Evolutionary conservation across 116 monocot genomes (phyloP).

Genomic region (Phalaenopsis hybrid): DNA sequence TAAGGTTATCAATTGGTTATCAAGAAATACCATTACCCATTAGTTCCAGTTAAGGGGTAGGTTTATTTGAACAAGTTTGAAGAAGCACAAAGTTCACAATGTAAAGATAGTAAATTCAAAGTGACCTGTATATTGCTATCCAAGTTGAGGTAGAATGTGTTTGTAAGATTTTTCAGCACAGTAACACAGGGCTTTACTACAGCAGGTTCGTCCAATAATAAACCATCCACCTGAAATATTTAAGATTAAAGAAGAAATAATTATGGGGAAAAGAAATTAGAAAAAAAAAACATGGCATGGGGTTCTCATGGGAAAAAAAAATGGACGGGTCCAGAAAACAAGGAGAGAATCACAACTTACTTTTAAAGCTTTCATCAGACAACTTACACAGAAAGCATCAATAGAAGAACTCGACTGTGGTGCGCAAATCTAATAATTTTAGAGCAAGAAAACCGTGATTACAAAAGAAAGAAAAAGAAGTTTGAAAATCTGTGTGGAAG

Average conservation of each 20-base stretch:
- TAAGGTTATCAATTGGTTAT: too few relatives aligned
- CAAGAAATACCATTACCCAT: too few relatives aligned
- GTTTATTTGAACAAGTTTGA: background rate
- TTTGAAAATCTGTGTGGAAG: background rate
- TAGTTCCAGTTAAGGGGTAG: too few relatives aligned
- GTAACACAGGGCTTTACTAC: slow-evolving; percentile 54
- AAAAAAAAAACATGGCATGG: background rate
- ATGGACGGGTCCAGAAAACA: background rate
- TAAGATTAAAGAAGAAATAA: background rate
- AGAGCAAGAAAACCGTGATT: slow-evolving; percentile 8
- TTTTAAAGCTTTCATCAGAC: slow-evolving; percentile 49
- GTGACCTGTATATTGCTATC: slow-evolving; percentile 49
- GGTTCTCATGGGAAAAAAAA: background rate
- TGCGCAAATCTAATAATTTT: slow-evolving; percentile 30
- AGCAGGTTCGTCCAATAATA: slow-evolving; percentile 32
- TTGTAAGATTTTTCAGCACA: slow-evolving; percentile 39
- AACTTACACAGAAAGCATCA: slow-evolving; percentile 24
- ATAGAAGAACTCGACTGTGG: slow-evolving; percentile 13
- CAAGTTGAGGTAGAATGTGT: slow-evolving; percentile 40
- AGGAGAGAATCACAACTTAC: slow-evolving; percentile 25
- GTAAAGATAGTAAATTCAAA: background rate
- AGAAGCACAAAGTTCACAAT: slow-evolving; percentile 2
- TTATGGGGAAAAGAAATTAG: background rate
- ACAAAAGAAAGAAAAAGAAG: background rate
- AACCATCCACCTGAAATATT: slow-evolving; percentile 49